Percentiles rank a stretch among this genome's conserved stretches.
Evolutionary conservation across 495 filamentous ascomycete species (phyloP).

Genomic region (Platismatia glauca): DNA sequence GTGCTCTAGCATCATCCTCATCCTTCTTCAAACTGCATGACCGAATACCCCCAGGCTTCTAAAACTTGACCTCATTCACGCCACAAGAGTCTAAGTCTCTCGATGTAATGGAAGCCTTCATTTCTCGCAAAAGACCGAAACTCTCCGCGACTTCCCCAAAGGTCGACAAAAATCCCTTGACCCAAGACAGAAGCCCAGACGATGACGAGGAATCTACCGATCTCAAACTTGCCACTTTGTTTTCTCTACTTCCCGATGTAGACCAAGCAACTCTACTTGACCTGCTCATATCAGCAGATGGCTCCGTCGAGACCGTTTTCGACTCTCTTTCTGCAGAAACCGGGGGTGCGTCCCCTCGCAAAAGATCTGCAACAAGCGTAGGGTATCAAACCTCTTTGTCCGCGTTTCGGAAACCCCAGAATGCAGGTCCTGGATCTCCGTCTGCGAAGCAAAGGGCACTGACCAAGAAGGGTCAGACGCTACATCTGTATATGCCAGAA

Average conservation of each 20-base stretch:
- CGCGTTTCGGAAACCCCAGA: constrained; percentile 9
- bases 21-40: no score
- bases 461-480: constrained; percentile 68
- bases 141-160: constrained; percentile 21
- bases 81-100: background rate
- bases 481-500: constrained; percentile 70
- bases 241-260: constrained; percentile 60
- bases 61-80: background rate
- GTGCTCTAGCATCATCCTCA: background rate
- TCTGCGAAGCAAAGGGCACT: constrained; percentile 35
- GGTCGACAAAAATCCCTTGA: background rate
- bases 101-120: constrained; percentile 47
- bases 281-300: constrained; percentile 63
- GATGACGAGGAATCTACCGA: constrained; percentile 69
- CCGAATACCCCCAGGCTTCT: background rate
- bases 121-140: constrained; percentile 44
- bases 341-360: constrained; percentile 26
- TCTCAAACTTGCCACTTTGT: constrained; percentile 72
- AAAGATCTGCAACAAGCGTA: constrained; percentile 28
- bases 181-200: background rate
- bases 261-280: constrained; percentile 65
- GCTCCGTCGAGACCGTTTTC: constrained; percentile 59
- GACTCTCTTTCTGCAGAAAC: constrained; percentile 38
- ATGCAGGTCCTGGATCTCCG: background rate
- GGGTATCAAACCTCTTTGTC: constrained; percentile 52